Base-by-base conservation (phyloP, 768 basidiomycete genomes). In the Kwoniella dendrophila region DNA sequence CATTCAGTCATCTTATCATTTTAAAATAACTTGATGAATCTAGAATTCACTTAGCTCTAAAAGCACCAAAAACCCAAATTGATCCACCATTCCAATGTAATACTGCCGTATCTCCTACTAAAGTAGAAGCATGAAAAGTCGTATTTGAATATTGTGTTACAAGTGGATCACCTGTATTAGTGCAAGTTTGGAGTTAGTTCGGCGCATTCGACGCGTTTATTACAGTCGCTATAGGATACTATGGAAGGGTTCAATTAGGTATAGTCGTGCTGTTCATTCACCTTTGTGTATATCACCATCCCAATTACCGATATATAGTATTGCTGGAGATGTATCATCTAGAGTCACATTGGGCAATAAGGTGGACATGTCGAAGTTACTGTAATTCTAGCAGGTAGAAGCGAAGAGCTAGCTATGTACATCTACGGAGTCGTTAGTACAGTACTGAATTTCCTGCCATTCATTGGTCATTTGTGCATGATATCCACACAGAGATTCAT, bases 291-390 rank as follows among this genome's bases (percentile, higher is more conserved):
- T 11, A 7, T 51, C 1, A 11, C 49, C 49, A 11, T 51, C 49
- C 49, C 49, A 51, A 51, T 51, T n/a, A 5, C 49, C 49, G 32
- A 51, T 51, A 51, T 51, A 51, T 16, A 26, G 18, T 12, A 51
- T 51, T 18, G 32, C 30, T 34, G 49, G 32, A 12, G 49, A 51
- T 29, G 18, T 51, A 32, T 51, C 49, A 32, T 51, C 49, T 7
- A 51, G 32, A 18, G 49, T 51, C 11, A 33, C 32, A 20, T 51
- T 51, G 4, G 49, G n/a, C n/a, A n/a, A 33, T 24, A 51, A 32
- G 1, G 47, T 27, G 12, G 49, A 51, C 49, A 51, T 51, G 49
- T 20, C 18, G 41, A 43, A n/a, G n/a, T n/a, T n/a, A n/a, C n/a
- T n/a, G n/a, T n/a, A n/a, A n/a, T n/a, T n/a, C n/a, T n/a, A n/a